Base-by-base conservation (phyloP, 2,329 filamentous ascomycete species). In the Alternaria hordeiaustralica region DNA sequence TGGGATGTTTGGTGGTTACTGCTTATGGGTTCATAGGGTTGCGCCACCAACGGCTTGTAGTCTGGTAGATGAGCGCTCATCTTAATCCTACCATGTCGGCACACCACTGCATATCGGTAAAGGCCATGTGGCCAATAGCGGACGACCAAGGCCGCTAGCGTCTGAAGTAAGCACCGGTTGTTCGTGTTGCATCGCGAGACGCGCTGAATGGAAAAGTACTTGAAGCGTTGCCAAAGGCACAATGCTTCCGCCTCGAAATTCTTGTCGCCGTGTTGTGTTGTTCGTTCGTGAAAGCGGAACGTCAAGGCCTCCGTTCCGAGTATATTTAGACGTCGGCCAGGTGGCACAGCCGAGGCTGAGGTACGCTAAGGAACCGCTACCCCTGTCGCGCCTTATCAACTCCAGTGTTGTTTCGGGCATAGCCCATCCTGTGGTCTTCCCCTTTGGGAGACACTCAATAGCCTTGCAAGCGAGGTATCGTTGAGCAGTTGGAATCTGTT, bases 321-420 rank as follows among this genome's bases (percentile, higher is more conserved):
- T 47, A 56, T 56, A 56, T 33, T 33, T 46, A 56, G 54, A 56
- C 25, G 26, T 20, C 15, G 4, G 41, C 54, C 44, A 43, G 33
- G 6, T 45, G 57, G 25, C 47, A 50, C 53, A 46, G 50, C 25
- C 44, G 10, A 50, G 54, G 36, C 41, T 56, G 18, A 25, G 2
- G 54, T 28, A n/a, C 41, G 46, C 56, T 51, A 43, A 44, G 45
- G 26, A 47, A 51, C 53, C 26, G 20, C 10, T 20, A 61, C 53
- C 63, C 65, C 55, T 63, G 57, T 21, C 23, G 15, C 55, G 60
- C 63, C 59, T 63, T 65, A 63, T 67, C 65, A 59, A 43, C 50
- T 61, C 57, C 50, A 56, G 50, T 28, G 43, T 33, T 51, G 57
- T 30, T 61, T 65, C 41, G 9, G 57, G 63, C 20, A 43, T 56